phyloP scores from a whole-genome alignment of 495 filamentous ascomycete species.

The Pseudotulostoma volvatum region DNA sequence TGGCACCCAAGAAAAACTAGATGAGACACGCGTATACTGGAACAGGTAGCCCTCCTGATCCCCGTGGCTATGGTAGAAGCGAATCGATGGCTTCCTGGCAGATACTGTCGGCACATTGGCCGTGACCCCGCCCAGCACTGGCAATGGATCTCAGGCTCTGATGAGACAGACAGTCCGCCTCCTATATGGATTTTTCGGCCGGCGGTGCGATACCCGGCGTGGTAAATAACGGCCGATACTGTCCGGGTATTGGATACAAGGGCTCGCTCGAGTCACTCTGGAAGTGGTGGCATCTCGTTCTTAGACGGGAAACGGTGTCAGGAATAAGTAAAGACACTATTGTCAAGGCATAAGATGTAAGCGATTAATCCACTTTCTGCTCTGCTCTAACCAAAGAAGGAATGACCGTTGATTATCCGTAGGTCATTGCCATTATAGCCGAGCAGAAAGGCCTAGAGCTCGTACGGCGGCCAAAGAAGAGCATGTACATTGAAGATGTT shows the following conservation, averaged over 20 bases:
- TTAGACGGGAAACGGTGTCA: constrained; percentile 3
- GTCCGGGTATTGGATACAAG: constrained; percentile 3
- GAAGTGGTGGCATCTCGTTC: constrained; percentile 3
- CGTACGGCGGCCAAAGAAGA: constrained; percentile 10
- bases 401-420: not conserved
- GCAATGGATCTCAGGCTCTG: constrained; percentile 12
- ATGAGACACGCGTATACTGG: too few relatives aligned
- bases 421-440: constrained; percentile 2
- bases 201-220: constrained; percentile 13
- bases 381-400: not conserved
- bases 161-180: constrained; percentile 18
- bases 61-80: constrained; percentile 7
- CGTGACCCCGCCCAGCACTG: constrained; percentile 8
- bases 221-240: constrained; percentile 15
- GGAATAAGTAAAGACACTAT: constrained; percentile 12
- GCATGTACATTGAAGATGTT: constrained; percentile 23
- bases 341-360: constrained; percentile 10
- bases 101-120: not conserved
- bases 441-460: constrained; percentile 1
- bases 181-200: constrained; percentile 17
- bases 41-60: constrained; percentile 9
- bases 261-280: constrained; percentile 3
- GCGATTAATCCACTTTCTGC: not conserved
- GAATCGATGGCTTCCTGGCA: not conserved
- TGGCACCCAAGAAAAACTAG: too few relatives aligned